Percentiles rank a stretch among this genome's conserved stretches.
Conservation (phyloP, 176 grass and related monocot species). For the Ensete glaucum region DNA sequence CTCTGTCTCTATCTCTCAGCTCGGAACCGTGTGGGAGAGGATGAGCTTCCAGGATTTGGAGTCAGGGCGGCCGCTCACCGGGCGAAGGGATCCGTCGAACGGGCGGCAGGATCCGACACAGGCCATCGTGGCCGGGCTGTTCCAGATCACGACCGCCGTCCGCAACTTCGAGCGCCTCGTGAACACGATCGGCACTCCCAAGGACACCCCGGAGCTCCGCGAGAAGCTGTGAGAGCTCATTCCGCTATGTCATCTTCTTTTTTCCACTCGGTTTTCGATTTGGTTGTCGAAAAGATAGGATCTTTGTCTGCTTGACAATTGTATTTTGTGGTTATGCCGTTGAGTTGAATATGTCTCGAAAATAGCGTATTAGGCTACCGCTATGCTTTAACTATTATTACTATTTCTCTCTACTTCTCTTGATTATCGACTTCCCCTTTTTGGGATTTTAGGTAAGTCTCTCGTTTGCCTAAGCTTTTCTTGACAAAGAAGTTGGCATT, state of each 20-base stretch:
- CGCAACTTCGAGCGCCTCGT: constrained; percentile 39
- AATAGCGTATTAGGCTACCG: background rate
- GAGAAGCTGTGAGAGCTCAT: constrained; percentile 34
- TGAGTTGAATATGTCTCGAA: background rate
- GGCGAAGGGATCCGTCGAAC: constrained; percentile 7
- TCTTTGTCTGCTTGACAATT: background rate
- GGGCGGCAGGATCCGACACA: constrained; percentile 24
- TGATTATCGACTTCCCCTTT: background rate
- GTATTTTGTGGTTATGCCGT: background rate
- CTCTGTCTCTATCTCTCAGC: background rate
- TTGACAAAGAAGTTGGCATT: background rate
- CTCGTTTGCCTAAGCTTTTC: background rate
- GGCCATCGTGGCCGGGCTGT: constrained; percentile 42
- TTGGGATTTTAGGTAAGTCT: background rate
- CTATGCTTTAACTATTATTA: too few species aligned
- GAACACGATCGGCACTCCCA: constrained; percentile 61
- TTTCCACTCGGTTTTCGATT: background rate
- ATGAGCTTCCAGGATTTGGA: constrained; percentile 92
- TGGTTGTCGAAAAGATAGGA: background rate
- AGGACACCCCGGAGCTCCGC: constrained; percentile 38
- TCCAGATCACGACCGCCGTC: constrained; percentile 64
- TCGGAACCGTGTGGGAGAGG: background rate
- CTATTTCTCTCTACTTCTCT: background rate
- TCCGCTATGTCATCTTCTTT: background rate
- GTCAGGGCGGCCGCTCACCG: constrained; percentile 21